These are phyloP conservation scores for Nicotiana noctiflora DNA, from an alignment of 257 asterid genomes.

Conservation along the genomic window DNA sequence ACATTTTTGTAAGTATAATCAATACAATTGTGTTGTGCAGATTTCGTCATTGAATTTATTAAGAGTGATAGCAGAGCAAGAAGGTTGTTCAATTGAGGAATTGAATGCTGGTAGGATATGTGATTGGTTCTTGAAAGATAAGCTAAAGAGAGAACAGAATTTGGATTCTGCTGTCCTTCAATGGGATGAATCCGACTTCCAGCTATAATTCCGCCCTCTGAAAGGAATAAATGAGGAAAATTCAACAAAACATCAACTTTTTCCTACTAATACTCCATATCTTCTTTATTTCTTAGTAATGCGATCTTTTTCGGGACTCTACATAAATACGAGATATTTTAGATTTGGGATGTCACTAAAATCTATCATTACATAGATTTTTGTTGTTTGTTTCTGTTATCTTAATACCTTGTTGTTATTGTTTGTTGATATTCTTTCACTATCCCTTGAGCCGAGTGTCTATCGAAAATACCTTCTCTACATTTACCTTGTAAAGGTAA, in stretches of 20 bases:
- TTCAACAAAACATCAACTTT: too few species aligned
- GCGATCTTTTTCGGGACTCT: too few species aligned
- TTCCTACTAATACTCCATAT: not conserved
- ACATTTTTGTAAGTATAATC: not conserved
- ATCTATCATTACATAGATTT: not conserved
- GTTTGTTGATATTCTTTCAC: too few species aligned
- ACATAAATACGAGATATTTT: too few species aligned
- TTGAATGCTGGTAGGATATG: constrained; percentile 72
- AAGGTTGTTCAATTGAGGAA: constrained; percentile 71
- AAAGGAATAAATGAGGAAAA: not conserved
- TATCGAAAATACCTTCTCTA: too few species aligned
- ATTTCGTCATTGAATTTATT: constrained; percentile 72
- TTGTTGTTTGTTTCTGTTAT: too few species aligned
- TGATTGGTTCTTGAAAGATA: constrained; percentile 81
- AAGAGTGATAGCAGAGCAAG: constrained; percentile 73
- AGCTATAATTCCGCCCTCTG: constrained; percentile 12
- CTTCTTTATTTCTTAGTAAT: not conserved
- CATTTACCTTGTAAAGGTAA: too few species aligned
- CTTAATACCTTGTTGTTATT: too few species aligned
- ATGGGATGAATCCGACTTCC: constrained; percentile 65
- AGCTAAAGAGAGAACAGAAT: constrained; percentile 68
- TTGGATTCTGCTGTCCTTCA: constrained; percentile 64
- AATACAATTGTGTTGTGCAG: constrained; percentile 20
- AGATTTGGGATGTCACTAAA: not conserved
- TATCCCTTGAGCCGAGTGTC: too few species aligned